A percentile compares a stretch with the other conserved stretches of the same genome.
Conservation (phyloP, 2,329 filamentous ascomycete species). For the Penicillium olsonii region DNA sequence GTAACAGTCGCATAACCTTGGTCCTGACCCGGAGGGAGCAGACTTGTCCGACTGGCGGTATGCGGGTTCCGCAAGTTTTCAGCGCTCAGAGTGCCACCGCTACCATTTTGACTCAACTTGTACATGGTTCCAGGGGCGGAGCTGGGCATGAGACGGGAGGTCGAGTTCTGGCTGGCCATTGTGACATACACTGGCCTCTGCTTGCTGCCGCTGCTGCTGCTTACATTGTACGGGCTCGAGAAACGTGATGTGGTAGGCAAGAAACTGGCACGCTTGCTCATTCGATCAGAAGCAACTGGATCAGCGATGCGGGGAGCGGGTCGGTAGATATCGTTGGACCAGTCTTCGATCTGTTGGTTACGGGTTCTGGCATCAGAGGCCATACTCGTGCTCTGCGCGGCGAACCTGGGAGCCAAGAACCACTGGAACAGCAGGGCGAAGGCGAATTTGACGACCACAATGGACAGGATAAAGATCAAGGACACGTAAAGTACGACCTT, state of each 20-base stretch:
- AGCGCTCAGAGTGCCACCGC: conserved; percentile 57
- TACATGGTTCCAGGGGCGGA: conserved; percentile 65
- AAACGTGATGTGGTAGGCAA: conserved; percentile 93
- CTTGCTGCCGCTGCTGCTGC: conserved; percentile 49
- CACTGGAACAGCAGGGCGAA: conserved; percentile 92
- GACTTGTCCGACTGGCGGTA: conserved; percentile 54
- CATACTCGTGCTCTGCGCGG: conserved; percentile 81
- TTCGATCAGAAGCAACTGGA: conserved; percentile 68
- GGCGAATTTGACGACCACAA: conserved; percentile 83
- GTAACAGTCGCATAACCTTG: conserved; percentile 56
- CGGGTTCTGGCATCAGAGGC: conserved; percentile 78
- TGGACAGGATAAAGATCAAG: conserved; percentile 84
- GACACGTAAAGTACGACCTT: conserved; percentile 96
- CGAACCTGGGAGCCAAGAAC: conserved; percentile 88
- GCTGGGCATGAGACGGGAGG: conserved; percentile 66
- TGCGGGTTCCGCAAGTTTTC: conserved; percentile 45
- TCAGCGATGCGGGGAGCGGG: conserved; percentile 82
- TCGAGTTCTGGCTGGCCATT: conserved; percentile 87
- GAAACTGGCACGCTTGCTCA: conserved; percentile 82
- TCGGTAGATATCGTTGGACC: conserved; percentile 96
- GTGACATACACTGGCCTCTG: conserved; percentile 71
- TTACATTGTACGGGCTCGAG: conserved; percentile 78
- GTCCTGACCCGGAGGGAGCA: conserved; percentile 59
- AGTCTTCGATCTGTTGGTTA: conserved; percentile 93
- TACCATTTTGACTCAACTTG: conserved; percentile 57